These are phyloP conservation scores for Arthrocladium fulminans DNA, from an alignment of 2,329 filamentous ascomycete species.

Conservation along the genomic window DNA sequence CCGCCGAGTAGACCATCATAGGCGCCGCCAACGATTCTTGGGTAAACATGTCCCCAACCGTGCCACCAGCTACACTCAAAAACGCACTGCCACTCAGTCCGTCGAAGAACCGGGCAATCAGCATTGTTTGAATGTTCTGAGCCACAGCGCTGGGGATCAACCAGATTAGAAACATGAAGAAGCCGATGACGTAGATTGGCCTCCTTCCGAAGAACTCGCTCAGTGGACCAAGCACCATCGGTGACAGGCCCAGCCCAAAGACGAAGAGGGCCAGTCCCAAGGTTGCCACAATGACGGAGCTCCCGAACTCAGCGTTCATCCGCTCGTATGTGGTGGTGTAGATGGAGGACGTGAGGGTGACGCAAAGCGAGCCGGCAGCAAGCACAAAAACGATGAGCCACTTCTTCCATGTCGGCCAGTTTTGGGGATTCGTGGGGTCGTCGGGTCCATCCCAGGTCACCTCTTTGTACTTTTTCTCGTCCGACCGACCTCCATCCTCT, in stretches of 20 bases:
- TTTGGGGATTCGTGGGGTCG: constrained; percentile 68
- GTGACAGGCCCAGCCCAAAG: constrained; percentile 60
- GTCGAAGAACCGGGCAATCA: constrained; percentile 65
- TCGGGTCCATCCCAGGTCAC: constrained; percentile 67
- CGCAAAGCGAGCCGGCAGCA: constrained; percentile 66
- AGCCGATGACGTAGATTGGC: constrained; percentile 69
- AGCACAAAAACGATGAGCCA: constrained; percentile 73
- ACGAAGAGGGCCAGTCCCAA: constrained; percentile 78
- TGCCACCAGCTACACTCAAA: constrained; percentile 60
- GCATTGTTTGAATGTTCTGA: constrained; percentile 70
- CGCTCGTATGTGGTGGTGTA: constrained; percentile 77
- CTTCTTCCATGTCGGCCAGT: constrained; percentile 50
- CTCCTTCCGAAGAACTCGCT: constrained; percentile 75
- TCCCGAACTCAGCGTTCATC: constrained; percentile 64
- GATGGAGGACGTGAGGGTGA: constrained; percentile 83
- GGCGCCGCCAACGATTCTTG: constrained; percentile 58
- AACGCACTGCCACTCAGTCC: constrained; percentile 48
- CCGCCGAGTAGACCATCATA: constrained; percentile 65
- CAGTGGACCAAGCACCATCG: constrained; percentile 54
- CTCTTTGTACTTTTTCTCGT: constrained; percentile 31
- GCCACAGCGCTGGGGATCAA: constrained; percentile 73
- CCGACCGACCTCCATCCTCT: not conserved
- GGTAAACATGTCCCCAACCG: constrained; percentile 65
- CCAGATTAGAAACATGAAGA: constrained; percentile 67
- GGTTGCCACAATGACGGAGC: constrained; percentile 63